phyloP scores from a whole-genome alignment of 495 filamentous ascomycete species.

The Daldinia bambusicola region DNA sequence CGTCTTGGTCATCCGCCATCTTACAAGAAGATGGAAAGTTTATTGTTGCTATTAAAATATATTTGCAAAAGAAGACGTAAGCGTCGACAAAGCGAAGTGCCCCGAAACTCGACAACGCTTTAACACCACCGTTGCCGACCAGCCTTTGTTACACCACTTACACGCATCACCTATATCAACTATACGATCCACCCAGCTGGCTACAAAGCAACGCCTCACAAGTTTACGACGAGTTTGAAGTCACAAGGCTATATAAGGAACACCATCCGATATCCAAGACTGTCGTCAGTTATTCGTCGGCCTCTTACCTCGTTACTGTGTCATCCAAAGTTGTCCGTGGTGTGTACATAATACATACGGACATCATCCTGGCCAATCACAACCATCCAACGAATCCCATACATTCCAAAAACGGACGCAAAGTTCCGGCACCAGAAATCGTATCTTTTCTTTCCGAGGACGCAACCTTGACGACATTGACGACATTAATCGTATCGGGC shows the following conservation, averaged over 20 bases:
- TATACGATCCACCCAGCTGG: constrained; percentile 16
- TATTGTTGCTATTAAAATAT: constrained; percentile 33
- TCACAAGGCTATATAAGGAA: neutral
- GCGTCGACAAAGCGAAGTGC: constrained; percentile 7
- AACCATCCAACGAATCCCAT: neutral
- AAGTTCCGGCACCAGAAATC: neutral
- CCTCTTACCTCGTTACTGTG: constrained; percentile 1
- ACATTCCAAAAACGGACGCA: constrained; percentile 19
- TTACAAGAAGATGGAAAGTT: constrained; percentile 31
- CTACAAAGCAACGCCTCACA: constrained; percentile 1
- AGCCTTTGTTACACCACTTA: constrained; percentile 13
- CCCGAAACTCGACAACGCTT: neutral
- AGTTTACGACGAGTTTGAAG: neutral
- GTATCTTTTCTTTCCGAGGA: too few species aligned
- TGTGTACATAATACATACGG: constrained; percentile 8
- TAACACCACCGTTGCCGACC: constrained; percentile 3
- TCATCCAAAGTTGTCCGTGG: constrained; percentile 7
- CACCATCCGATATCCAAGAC: neutral
- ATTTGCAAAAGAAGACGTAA: constrained; percentile 36
- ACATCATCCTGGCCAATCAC: constrained; percentile 17
- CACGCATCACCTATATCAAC: constrained; percentile 6
- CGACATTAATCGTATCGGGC: too few species aligned
- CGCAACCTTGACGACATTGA: too few species aligned
- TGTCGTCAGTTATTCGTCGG: neutral
- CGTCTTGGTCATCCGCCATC: constrained; percentile 34